Evolutionary conservation across 179 eudicot species (phyloP).

Genomic region (Carnegiea gigantea): DNA sequence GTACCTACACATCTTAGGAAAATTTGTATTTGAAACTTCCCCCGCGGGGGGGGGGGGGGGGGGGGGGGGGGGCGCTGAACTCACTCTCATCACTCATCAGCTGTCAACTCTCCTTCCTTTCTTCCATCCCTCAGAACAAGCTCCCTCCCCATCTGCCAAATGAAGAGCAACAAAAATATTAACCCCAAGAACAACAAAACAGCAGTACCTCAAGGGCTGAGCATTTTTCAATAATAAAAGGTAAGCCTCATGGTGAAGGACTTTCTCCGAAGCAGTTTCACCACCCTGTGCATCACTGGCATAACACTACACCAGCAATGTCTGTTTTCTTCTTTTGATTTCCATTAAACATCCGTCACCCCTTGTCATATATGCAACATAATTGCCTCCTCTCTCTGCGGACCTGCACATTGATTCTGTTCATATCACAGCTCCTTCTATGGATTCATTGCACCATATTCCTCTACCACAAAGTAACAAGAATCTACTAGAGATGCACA

Average conservation of each 20-base stretch:
- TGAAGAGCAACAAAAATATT: slow-evolving; percentile 5
- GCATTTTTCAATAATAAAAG: slow-evolving; percentile 61
- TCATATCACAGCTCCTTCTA: not conserved
- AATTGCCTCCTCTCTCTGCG: slow-evolving; percentile 63
- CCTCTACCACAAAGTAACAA: not conserved
- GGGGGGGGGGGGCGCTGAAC: not conserved
- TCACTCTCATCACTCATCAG: not conserved
- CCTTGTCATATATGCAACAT: slow-evolving; percentile 66
- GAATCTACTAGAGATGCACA: not conserved
- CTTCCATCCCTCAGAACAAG: not conserved
- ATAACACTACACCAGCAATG: slow-evolving; percentile 52
- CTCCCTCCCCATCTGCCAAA: slow-evolving; percentile 6
- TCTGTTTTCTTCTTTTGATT: slow-evolving; percentile 24
- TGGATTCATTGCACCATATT: not conserved
- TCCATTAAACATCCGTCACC: slow-evolving; percentile 25
- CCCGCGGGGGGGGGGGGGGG: no score
- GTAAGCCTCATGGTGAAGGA: slow-evolving; percentile 68
- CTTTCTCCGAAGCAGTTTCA: slow-evolving; percentile 56
- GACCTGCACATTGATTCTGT: not conserved
- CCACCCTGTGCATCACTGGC: slow-evolving; percentile 73
- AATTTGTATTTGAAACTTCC: slow-evolving; percentile 8
- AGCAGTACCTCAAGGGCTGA: slow-evolving; percentile 31
- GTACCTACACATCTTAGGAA: not conserved
- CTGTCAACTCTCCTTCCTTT: not conserved
- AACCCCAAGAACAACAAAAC: slow-evolving; percentile 7